A percentile compares a stretch with the other conserved stretches of the same genome.
Conservation (phyloP, 2,329 filamentous ascomycete species). For the Monosporascus sp. region DNA sequence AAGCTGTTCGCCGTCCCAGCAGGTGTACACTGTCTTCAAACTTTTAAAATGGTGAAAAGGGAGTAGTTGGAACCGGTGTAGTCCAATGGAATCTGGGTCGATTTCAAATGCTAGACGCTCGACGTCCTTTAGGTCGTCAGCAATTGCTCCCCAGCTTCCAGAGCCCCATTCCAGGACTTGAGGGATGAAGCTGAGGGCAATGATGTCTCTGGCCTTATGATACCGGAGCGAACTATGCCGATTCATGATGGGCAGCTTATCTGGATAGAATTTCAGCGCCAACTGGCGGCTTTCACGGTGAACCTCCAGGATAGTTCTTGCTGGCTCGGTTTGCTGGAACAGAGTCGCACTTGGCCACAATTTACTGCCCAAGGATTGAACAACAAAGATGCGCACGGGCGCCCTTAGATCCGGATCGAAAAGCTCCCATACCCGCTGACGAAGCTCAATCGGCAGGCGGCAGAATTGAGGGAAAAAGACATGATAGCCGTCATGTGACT, state of each 20-base stretch:
- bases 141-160: background rate
- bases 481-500: constrained; percentile 2
- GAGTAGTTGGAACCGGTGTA: background rate
- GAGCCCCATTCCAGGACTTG: background rate
- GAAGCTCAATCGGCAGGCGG: constrained; percentile 29
- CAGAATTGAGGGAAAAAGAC: constrained; percentile 28
- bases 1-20: background rate
- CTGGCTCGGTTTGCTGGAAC: constrained; percentile 22
- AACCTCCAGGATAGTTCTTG: constrained; percentile 24
- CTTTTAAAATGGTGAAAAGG: background rate
- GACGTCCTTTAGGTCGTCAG: constrained; percentile 8
- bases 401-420: constrained; percentile 26
- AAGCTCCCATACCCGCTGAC: constrained; percentile 27
- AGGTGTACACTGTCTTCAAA: constrained; percentile 14
- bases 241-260: constrained; percentile 17
- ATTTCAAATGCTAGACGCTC: constrained; percentile 15
- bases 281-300: constrained; percentile 27
- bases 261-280: constrained; percentile 25
- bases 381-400: constrained; percentile 20
- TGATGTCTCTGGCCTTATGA: constrained; percentile 23
- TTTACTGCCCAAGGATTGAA: background rate
- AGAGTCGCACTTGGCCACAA: constrained; percentile 16
- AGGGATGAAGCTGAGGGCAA: constrained; percentile 7
- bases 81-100: background rate
- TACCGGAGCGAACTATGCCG: constrained; percentile 19